Percentiles rank a stretch among this genome's conserved stretches.
Conservation (phyloP, 164 flowering plant genomes). For the Piper betle region DNA sequence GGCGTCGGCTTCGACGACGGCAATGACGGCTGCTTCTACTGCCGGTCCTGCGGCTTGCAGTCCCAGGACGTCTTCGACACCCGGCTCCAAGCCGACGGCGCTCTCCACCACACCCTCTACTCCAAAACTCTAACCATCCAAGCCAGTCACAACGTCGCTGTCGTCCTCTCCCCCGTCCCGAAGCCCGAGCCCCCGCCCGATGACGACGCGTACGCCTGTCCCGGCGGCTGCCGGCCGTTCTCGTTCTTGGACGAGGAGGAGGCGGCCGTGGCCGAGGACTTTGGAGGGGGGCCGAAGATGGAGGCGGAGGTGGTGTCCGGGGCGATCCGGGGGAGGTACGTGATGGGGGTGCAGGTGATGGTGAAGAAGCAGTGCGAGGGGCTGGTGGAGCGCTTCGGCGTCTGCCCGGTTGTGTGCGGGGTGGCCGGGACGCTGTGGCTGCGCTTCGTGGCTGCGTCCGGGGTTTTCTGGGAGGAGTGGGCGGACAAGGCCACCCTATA, state of each 20-base stretch:
- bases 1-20: conserved; percentile 25
- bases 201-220: background rate
- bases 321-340: conserved; percentile 46
- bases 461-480: conserved; percentile 60
- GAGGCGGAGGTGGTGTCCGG: conserved; percentile 26
- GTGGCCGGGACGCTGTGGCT: conserved; percentile 57
- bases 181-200: conserved; percentile 1
- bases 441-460: conserved; percentile 33
- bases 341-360: conserved; percentile 69
- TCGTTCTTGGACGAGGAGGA: background rate
- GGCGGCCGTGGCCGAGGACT: background rate
- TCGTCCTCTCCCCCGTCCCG: conserved; percentile 16
- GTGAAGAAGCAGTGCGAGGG: conserved; percentile 60
- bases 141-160: conserved; percentile 7
- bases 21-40: conserved; percentile 54
- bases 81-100: conserved; percentile 42
- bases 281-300: background rate
- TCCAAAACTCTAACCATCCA: conserved; percentile 14
- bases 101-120: conserved; percentile 24
- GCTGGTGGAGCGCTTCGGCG: conserved; percentile 56
- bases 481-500: conserved; percentile 32
- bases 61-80: conserved; percentile 49
- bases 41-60: conserved; percentile 36
- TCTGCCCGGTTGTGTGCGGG: conserved; percentile 48
- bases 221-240: conserved; percentile 10